Percentiles rank a stretch among this genome's conserved stretches.
phyloP scores from a whole-genome alignment of 768 basidiomycete genomes.

The Pleurotus citrinopileatus region DNA sequence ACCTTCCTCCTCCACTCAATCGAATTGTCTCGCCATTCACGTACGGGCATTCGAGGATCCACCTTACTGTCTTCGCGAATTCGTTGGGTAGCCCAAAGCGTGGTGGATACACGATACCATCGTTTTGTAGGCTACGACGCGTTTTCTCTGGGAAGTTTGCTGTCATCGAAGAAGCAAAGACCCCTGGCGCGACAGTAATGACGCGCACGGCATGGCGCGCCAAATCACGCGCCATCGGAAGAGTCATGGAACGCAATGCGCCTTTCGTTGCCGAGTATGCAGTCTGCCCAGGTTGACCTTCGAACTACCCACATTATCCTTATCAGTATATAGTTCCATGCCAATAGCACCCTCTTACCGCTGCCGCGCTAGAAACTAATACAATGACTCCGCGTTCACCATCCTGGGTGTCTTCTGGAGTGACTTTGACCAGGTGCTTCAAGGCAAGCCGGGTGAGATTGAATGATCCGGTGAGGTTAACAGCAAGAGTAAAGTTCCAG shows the following conservation, averaged over 20 bases:
- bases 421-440: slow-evolving; percentile 44
- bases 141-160: slow-evolving; percentile 33
- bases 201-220: slow-evolving; percentile 50
- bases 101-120: slow-evolving; percentile 40
- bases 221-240: slow-evolving; percentile 61
- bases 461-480: slow-evolving; percentile 60
- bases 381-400: slow-evolving; percentile 60
- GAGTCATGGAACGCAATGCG: slow-evolving; percentile 52
- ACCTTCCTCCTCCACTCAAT: slow-evolving; percentile 40
- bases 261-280: slow-evolving; percentile 59
- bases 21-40: slow-evolving; percentile 54
- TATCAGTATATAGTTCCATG: neutral
- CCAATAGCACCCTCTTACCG: slow-evolving; percentile 29
- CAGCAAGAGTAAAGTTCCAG: slow-evolving; percentile 49
- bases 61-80: slow-evolving; percentile 48
- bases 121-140: slow-evolving; percentile 33
- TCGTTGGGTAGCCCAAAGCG: slow-evolving; percentile 47
- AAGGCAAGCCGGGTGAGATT: slow-evolving; percentile 55
- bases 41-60: slow-evolving; percentile 49
- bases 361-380: slow-evolving; percentile 53
- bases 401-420: slow-evolving; percentile 42
- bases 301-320: slow-evolving; percentile 32
- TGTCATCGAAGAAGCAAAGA: slow-evolving; percentile 47
- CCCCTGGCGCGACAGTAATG: slow-evolving; percentile 53
- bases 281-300: slow-evolving; percentile 55